Evolutionary conservation across 1,139 yeast genomes (phyloP).

Genomic region (Arxiozyma telluris): DNA sequence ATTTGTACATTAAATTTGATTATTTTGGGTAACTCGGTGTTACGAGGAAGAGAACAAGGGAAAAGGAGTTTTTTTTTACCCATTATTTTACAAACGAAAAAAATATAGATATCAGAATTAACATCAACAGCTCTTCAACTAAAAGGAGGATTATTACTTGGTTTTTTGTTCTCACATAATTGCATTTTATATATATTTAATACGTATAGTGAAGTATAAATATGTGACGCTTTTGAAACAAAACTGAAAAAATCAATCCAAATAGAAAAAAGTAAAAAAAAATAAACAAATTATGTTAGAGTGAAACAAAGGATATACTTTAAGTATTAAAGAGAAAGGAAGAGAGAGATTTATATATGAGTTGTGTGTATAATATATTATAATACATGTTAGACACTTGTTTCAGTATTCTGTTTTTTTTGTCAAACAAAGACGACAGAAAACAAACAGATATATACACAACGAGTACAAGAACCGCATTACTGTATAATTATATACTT

Average conservation of each 20-base stretch:
- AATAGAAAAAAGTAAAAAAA: not conserved
- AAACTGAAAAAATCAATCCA: not conserved
- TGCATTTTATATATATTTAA: too few species aligned
- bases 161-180: too few species aligned
- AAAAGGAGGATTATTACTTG: not conserved
- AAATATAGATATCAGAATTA: not conserved
- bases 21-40: not conserved
- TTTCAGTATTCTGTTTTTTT: too few species aligned
- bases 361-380: not conserved
- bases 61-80: too few species aligned
- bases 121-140: too few species aligned
- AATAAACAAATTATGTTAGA: too few species aligned
- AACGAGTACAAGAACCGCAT: not conserved
- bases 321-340: not conserved
- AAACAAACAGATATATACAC: too few species aligned
- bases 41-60: not conserved
- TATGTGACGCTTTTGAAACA: constrained; percentile 3
- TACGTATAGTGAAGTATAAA: not conserved
- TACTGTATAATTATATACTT: not conserved
- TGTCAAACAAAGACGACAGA: too few species aligned
- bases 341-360: not conserved
- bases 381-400: not conserved
- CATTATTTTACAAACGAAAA: too few species aligned
- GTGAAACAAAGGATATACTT: not conserved
- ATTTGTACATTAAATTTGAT: not conserved